Evolutionary conservation across 2,329 filamentous ascomycete genomes (phyloP), one percentile per base, ranked within the genome.

Genomic region (Colletotrichum sansevieriae): DNA sequence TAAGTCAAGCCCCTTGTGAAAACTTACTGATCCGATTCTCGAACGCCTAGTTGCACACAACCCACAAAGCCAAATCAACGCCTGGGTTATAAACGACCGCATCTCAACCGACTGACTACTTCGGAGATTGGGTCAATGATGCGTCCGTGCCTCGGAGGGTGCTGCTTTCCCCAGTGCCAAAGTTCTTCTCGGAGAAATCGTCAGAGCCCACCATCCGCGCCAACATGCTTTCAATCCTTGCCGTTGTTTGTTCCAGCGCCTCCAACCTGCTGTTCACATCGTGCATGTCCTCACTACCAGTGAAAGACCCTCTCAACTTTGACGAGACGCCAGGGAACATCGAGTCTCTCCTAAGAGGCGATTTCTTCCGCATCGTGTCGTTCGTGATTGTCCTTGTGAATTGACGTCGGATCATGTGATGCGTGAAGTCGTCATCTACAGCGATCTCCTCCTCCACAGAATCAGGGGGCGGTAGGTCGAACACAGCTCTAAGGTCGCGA

Each of bases 401-500:
- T 74, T 89, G 87, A 33, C 85, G 80, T 10, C 86, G 82, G 70
- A 89, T 88, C 71, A 89, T 79, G 71, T 89, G 86, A 39, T 83
- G 84, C 8, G 85, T 88, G 71, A 90, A 76, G 63, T 88, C 83
- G 71, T 90, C 88, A 71, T 89, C 87, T 4, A 85, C 85, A 1
- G 86, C 80, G 47, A 90, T 89, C 52, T 88, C 86, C 13, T 85
- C 80, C 56, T 85, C 81, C 4, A 89, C 83, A 35, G 82, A 83
- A 56, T 91, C 86, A 2, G 92, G 91, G 5, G 91, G 90, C 46
- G 91, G 85, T 29, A 90, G 84, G 59, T 93, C 89, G 71, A 94
- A 94, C 2, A 94, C 92, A 11, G 90, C 87, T 52, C 91, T 87
- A 39, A 94, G 83, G 75, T 93, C 91, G 20, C 90, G 87, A 76